Evolutionary conservation across 768 basidiomycete genomes (phyloP), one percentile per base, ranked within the genome.

Genomic region (Tulasnella calospora): DNA sequence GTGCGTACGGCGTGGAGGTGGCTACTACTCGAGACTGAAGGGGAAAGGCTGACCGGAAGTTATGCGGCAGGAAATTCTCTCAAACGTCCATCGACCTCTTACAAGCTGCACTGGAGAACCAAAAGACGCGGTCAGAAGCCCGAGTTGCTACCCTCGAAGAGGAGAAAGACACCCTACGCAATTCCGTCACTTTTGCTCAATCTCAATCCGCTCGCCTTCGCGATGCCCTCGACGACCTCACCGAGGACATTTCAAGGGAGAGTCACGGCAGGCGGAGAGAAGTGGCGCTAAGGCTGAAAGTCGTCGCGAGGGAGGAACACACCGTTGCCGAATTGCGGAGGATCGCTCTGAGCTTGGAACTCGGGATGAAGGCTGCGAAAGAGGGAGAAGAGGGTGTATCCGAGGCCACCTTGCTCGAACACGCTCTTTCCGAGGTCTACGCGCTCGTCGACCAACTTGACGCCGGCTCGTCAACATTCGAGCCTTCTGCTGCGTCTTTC

Each of bases 201-300:
- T 76, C 82, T 0, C 87, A 87, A 15, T 84, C 76, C n/a, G 35
- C 46, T n/a, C 61, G 86, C 9, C 84, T 94, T n/a, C 89, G 91
- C 7, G 82, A 82, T 38, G 88, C 89, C 0, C 84, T 95, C 23
- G 92, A 94, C 79, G 90, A 92, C 67, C 84, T 94, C 0, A 90
- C 91, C 0, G 89, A 90, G 47, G 91, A 94, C 75, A 85, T 93
- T 40, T 87, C 90, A 46, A 89, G 90, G 38, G 94, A 94, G 82
- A 86, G 88, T 0, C 92, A 89, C 79, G 93, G 92, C 3, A 88
- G 94, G 23, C 85, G 94, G 33, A 86, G 92, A 44, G 94, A 95
- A 81, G 88, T 94, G 0, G 86, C 88, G 0, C 81, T 94, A 36
- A 85, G 93, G 15, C 88, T 95, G 2, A 86, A 87, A 0, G 85